A percentile compares a stretch with the other conserved stretches of the same genome.
These are phyloP conservation scores for Solanum raphanifolium DNA, from an alignment of 257 asterid genomes.

Conservation along the genomic window DNA sequence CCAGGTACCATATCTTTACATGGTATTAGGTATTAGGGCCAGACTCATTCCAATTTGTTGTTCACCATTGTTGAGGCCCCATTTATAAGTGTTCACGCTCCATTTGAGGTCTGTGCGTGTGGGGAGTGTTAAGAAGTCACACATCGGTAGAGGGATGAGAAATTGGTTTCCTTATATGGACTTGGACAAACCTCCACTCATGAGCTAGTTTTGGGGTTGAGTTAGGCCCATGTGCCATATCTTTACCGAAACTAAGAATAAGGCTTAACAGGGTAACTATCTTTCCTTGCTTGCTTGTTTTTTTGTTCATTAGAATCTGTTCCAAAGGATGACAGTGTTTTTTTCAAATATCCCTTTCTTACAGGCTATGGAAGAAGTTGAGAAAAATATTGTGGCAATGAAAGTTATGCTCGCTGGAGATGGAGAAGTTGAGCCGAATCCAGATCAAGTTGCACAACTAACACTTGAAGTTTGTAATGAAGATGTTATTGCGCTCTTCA, in stretches of 20 bases:
- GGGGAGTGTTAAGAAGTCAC: background rate
- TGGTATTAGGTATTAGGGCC: background rate
- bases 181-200: background rate
- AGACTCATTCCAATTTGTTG: background rate
- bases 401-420: slow-evolving; percentile 84
- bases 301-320: background rate
- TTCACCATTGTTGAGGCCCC: background rate
- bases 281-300: slow-evolving; percentile 1
- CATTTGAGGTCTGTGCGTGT: background rate
- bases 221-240: background rate
- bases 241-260: background rate
- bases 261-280: background rate
- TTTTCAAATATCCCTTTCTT: slow-evolving; percentile 2
- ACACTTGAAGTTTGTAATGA: slow-evolving; percentile 75
- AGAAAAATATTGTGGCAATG: slow-evolving; percentile 81
- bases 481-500: slow-evolving; percentile 73
- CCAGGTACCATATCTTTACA: background rate
- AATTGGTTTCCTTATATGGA: background rate
- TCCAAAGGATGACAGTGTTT: background rate
- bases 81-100: background rate
- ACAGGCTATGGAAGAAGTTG: slow-evolving; percentile 97
- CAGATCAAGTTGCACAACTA: slow-evolving; percentile 70
- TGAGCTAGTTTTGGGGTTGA: background rate
- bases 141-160: background rate
- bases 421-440: slow-evolving; percentile 79